A percentile compares a stretch with the other conserved stretches of the same genome.
These are phyloP conservation scores for Calvatia gigantea DNA, from an alignment of 768 basidiomycete species.

Conservation along the genomic window DNA sequence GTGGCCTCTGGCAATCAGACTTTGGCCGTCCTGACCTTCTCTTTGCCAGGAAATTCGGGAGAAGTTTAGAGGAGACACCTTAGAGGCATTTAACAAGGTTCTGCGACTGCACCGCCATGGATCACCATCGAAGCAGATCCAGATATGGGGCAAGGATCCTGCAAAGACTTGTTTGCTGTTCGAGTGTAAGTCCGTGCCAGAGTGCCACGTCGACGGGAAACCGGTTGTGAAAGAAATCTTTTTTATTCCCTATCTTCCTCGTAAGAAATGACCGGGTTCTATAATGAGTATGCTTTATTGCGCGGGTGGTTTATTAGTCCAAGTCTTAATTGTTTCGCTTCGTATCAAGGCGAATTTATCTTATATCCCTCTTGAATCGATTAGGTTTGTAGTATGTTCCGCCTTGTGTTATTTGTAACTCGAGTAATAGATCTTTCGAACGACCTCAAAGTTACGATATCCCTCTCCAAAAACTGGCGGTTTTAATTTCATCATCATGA, in stretches of 20 bases:
- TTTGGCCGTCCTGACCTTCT: neutral
- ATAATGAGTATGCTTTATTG: neutral
- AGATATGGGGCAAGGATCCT: neutral
- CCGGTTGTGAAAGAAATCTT: neutral
- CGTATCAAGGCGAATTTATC: too few relatives aligned
- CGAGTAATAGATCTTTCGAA: too few relatives aligned
- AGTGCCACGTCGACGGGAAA: neutral
- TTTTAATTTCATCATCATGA: neutral
- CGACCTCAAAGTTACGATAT: neutral
- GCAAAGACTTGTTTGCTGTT: constrained; percentile 1
- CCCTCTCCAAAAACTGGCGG: neutral
- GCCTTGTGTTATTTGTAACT: neutral
- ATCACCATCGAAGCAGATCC: neutral
- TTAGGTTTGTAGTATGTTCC: neutral
- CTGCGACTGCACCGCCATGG: neutral
- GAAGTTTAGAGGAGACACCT: neutral
- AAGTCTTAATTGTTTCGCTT: neutral
- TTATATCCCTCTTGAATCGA: too few relatives aligned
- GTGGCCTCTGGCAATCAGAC: neutral
- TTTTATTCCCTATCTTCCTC: constrained; percentile 1
- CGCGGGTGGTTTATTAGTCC: neutral
- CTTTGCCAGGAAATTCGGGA: neutral
- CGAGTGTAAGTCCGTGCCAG: neutral
- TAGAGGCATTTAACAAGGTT: neutral
- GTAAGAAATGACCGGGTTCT: neutral